Percentiles rank a stretch among this genome's conserved stretches.
phyloP scores from a whole-genome alignment of 495 filamentous ascomycete species.

The Lasiosphaeriaceae sp. region DNA sequence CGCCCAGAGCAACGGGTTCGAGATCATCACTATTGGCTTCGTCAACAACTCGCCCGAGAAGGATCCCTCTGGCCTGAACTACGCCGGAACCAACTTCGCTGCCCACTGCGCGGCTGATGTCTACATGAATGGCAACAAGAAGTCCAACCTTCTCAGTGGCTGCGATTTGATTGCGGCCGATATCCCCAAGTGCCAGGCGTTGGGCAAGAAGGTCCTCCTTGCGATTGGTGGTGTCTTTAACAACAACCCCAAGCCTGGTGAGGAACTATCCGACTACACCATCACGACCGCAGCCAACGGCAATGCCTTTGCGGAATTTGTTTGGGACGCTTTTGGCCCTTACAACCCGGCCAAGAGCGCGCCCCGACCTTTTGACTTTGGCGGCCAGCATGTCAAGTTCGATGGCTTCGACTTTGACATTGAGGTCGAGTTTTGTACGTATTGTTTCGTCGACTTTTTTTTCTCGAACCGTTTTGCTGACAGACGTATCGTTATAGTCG shows the following conservation, averaged over 20 bases:
- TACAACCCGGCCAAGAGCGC: constrained; percentile 30
- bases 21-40: constrained; percentile 40
- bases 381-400: constrained; percentile 35
- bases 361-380: constrained; percentile 58
- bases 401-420: constrained; percentile 73
- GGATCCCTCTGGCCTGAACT: constrained; percentile 26
- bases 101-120: constrained; percentile 31
- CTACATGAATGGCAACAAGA: constrained; percentile 26
- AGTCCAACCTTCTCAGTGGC: constrained; percentile 34
- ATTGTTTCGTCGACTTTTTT: constrained; percentile 12
- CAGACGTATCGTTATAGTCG: constrained; percentile 11
- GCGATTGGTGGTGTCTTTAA: constrained; percentile 53
- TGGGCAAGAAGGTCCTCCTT: constrained; percentile 62
- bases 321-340: constrained; percentile 67
- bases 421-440: constrained; percentile 38
- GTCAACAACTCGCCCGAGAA: constrained; percentile 39
- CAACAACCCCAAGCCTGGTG: background rate
- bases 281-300: constrained; percentile 49
- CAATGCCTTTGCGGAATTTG: constrained; percentile 53
- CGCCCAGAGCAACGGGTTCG: constrained; percentile 28
- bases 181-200: constrained; percentile 57
- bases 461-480: constrained; percentile 24
- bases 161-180: constrained; percentile 46
- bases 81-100: constrained; percentile 42
- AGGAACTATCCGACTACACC: constrained; percentile 36